These are phyloP conservation scores for Aspergillus sp. DNA, from an alignment of 2,329 filamentous ascomycete species.

Conservation along the genomic window DNA sequence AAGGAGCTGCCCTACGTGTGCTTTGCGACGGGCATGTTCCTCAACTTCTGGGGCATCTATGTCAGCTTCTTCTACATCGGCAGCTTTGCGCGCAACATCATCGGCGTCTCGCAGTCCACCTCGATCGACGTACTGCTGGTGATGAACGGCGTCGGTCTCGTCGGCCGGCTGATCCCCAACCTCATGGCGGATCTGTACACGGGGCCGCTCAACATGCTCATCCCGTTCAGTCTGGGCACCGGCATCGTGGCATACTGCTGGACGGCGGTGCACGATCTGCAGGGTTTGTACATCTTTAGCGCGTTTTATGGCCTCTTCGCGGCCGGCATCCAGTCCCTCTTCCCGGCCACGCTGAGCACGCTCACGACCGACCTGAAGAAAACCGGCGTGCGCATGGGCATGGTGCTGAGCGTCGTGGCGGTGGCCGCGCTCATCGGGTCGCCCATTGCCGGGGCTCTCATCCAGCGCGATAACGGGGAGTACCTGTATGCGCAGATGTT, in stretches of 20 bases:
- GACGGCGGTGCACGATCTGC: slow-evolving; percentile 53
- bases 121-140: slow-evolving; percentile 63
- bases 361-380: slow-evolving; percentile 55
- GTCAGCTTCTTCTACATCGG: slow-evolving; percentile 53
- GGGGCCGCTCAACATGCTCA: slow-evolving; percentile 62
- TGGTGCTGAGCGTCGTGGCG: slow-evolving; percentile 55
- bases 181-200: slow-evolving; percentile 56
- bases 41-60: slow-evolving; percentile 54
- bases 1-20: slow-evolving; percentile 49
- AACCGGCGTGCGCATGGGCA: slow-evolving; percentile 56
- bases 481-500: slow-evolving; percentile 56
- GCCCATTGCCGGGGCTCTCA: slow-evolving; percentile 54
- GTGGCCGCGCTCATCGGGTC: slow-evolving; percentile 55
- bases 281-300: slow-evolving; percentile 61
- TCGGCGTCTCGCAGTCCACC: slow-evolving; percentile 41
- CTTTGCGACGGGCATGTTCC: slow-evolving; percentile 43
- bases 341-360: slow-evolving; percentile 61
- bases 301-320: slow-evolving; percentile 63
- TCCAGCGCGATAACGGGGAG: slow-evolving; percentile 44
- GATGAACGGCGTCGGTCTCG: slow-evolving; percentile 61
- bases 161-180: slow-evolving; percentile 60
- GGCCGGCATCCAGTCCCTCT: slow-evolving; percentile 64
- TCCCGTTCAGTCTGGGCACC: slow-evolving; percentile 48
- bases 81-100: slow-evolving; percentile 39
- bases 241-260: slow-evolving; percentile 53